These are phyloP conservation scores for Saccharomycopsis guyanensis DNA, from an alignment of 805 yeast genomes.

Conservation along the genomic window DNA sequence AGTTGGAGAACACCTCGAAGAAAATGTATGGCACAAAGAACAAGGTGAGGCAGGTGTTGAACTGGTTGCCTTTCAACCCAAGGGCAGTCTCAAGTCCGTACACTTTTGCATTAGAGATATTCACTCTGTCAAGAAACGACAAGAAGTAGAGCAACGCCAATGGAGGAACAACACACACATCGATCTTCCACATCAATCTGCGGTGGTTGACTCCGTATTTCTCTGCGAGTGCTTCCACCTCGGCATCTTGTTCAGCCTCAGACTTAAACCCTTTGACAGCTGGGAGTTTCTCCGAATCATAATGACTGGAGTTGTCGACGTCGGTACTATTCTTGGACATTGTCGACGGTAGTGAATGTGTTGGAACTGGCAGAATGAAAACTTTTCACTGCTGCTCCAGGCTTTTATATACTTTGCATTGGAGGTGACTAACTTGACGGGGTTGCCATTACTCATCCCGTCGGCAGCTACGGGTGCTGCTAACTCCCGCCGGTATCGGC, in stretches of 20 bases:
- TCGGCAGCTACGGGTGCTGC: too few relatives aligned
- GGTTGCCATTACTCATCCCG: too few relatives aligned
- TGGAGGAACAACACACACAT: slow-evolving; percentile 53
- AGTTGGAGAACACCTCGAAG: slow-evolving; percentile 63
- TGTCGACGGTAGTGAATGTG: not conserved
- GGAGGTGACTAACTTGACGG: too few relatives aligned
- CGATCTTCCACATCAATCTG: slow-evolving; percentile 55
- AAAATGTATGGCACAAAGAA: slow-evolving; percentile 65
- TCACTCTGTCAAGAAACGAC: slow-evolving; percentile 75
- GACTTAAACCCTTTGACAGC: not conserved
- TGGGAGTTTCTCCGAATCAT: slow-evolving; percentile 2
- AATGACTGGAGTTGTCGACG: not conserved
- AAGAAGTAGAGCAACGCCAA: slow-evolving; percentile 67
- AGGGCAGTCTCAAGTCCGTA: slow-evolving; percentile 58
- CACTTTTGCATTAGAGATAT: slow-evolving; percentile 72
- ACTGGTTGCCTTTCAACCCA: slow-evolving; percentile 48
- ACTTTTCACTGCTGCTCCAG: too few relatives aligned
- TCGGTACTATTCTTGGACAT: not conserved
- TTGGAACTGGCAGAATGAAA: not conserved
- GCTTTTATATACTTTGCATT: too few relatives aligned
- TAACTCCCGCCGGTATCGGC: too few relatives aligned
- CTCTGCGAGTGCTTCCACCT: slow-evolving; percentile 23
- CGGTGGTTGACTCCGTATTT: slow-evolving; percentile 42
- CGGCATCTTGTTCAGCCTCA: not conserved
- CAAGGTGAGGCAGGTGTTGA: slow-evolving; percentile 56